Base-by-base conservation (phyloP, 2,329 filamentous ascomycete genomes). In the Penicillium sp. region DNA sequence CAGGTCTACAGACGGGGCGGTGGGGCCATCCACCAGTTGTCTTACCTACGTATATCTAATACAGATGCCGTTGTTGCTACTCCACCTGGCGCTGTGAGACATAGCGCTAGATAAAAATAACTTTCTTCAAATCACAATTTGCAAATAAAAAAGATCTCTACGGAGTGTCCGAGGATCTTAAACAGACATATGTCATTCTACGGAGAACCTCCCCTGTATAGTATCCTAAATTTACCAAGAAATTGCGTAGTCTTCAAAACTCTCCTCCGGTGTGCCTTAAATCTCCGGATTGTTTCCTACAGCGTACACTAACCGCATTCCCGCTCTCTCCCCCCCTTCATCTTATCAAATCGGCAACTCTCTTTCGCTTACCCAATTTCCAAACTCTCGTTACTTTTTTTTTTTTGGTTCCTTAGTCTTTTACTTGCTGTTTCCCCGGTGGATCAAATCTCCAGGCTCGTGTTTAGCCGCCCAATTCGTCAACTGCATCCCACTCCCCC, bases 201-300 rank as follows among this genome's bases (percentile, higher is more conserved):
- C n/a, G 52, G 53, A 54, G 31, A 19, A 57, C 42, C 53, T 59
- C 27, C 44, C 53, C 25, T 51, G 53, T 39, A 19, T 39, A 39
- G 16, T 9, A 39, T n/a, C n/a, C 14, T 57, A 39, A 50, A 52
- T 58, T 51, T 53, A 37, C 7, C 51, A 52, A 51, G 42, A 39
- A 51, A 35, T 46, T 29, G 39, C 29, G 42, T 50, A 46, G 23
- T 19, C 21, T n/a, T 21, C 3, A 10, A 39, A 21, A n/a, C 19
- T 27, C 58, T 50, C 37, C 45, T 46, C 39, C 39, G 33, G 48
- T 58, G 25, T 56, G 62, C 58, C 60, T 63, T 61, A 60, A 65
- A 64, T 57, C 62, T 63, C 64, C 53, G 56, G 58, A 43, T 35
- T 51, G 50, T 55, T 55, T 50, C 48, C 48, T 50, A 49, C 31